Evolutionary conservation across 805 yeast species (phyloP), one percentile per base, ranked within the genome.

Genomic region (Saturnispora sekii): DNA sequence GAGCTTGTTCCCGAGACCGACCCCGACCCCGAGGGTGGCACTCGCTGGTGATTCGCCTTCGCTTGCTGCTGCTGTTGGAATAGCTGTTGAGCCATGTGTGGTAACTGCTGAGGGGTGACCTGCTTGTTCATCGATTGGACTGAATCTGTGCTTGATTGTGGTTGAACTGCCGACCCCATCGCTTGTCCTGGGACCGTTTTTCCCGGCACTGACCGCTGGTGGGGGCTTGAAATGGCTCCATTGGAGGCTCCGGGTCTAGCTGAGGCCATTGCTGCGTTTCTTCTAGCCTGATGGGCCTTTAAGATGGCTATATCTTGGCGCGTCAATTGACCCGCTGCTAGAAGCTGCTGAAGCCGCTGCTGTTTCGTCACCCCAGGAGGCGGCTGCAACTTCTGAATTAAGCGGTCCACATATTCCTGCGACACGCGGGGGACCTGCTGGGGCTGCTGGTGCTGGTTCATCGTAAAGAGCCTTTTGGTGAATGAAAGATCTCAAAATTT

Each of bases 311-410:
- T 57, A 44, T 61, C 65, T 40, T 56, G 58, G 40, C 56, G 54
- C 31, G 58, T 59, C 40, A 61, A 48, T 48, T 61, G 63, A 12
- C 65, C 64, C 32, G 51, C 55, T 32, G 50, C 54, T 10, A 61
- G 55, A 56, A 61, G 54, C 47, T 60, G 62, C 43, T 61, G 62
- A 33, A 61, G 49, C 32, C 57, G 51, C 45, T 61, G 63, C 41
- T 61, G 65, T 32, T 61, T 56, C 12, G 64, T 56, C 57, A 61
- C 54, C 6, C 65, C 65, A 3, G 62, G 62, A 9, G 60, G 57
- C 18, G 65, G 63, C 47, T 61, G 63, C 31, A 61, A 59, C 32
- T 60, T 55, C 44, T 51, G 53, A 37, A 60, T 42, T 34, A 60
- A 52, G 34, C 54, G 48, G 51, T 57, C 54, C 53, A 60, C 57